These are phyloP conservation scores for Alternaria arbusti DNA, from an alignment of 2,329 filamentous ascomycete species.

Conservation along the genomic window DNA sequence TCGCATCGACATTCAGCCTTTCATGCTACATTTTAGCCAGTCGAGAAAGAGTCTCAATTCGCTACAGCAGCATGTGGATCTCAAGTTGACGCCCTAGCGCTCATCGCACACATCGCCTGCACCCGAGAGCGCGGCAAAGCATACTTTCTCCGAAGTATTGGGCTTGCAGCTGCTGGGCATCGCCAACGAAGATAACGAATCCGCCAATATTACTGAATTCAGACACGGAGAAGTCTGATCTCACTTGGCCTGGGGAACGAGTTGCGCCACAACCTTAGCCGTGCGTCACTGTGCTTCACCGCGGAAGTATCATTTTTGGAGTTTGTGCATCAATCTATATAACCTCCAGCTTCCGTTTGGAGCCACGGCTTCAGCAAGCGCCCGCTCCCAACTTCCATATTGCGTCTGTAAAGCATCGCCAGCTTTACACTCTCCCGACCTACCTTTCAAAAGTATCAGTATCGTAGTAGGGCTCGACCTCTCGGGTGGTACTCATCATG, in stretches of 20 bases:
- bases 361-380: conserved; percentile 22
- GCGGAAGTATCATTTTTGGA: conserved; percentile 41
- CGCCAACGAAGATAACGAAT: conserved; percentile 37
- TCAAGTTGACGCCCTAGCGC: conserved; percentile 21
- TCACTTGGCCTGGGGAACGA: conserved; percentile 30
- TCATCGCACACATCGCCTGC: conserved; percentile 21
- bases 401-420: conserved; percentile 6
- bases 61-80: conserved; percentile 10
- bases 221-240: conserved; percentile 30
- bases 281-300: conserved; percentile 40
- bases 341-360: conserved; percentile 24
- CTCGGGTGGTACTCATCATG: conserved; percentile 28
- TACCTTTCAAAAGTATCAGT: neutral
- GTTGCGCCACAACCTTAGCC: conserved; percentile 27
- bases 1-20: conserved; percentile 26
- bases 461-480: neutral
- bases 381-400: conserved; percentile 14
- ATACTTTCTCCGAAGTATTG: conserved; percentile 23
- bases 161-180: conserved; percentile 11
- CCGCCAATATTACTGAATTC: conserved; percentile 20
- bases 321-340: conserved; percentile 31
- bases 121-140: conserved; percentile 15
- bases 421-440: conserved; percentile 13
- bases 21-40: conserved; percentile 4
- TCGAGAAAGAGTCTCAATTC: conserved; percentile 14